A percentile compares a stretch with the other conserved stretches of the same genome.
phyloP scores from a whole-genome alignment of 1,284 basidiomycete species.

The Apiotrichum veenhuisii region DNA sequence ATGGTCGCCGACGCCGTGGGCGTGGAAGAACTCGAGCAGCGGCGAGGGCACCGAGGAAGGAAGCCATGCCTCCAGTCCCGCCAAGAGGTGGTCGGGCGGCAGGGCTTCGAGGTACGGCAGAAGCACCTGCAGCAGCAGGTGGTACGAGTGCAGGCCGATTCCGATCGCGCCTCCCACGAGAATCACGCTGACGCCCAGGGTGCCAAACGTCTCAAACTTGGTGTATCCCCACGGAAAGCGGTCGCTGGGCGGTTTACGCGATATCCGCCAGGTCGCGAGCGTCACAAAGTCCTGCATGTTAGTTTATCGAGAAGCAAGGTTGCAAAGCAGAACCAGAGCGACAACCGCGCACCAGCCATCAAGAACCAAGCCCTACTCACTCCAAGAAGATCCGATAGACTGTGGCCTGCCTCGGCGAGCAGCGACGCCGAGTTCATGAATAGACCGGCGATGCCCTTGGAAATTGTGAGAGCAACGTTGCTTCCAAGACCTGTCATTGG shows the following conservation, averaged over 20 bases:
- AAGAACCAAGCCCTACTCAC: no score
- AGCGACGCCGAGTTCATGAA: slow-evolving; percentile 81
- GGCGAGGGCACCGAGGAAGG: slow-evolving; percentile 47
- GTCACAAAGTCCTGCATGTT: slow-evolving; percentile 74
- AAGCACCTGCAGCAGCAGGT: slow-evolving; percentile 47
- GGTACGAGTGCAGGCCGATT: slow-evolving; percentile 89
- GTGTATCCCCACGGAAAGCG: slow-evolving; percentile 64
- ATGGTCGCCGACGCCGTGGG: slow-evolving; percentile 53
- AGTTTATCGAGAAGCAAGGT: no score
- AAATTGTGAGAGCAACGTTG: slow-evolving; percentile 75
- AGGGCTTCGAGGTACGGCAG: slow-evolving; percentile 49
- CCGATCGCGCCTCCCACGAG: slow-evolving; percentile 82
- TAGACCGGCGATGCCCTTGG: slow-evolving; percentile 83
- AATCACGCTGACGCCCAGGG: slow-evolving; percentile 74
- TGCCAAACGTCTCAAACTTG: slow-evolving; percentile 92
- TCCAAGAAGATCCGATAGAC: slow-evolving; percentile 64
- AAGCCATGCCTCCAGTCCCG: slow-evolving; percentile 36
- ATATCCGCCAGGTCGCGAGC: slow-evolving; percentile 84
- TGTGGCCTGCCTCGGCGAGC: slow-evolving; percentile 92
- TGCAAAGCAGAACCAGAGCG: no score
- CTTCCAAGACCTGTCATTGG: slow-evolving; percentile 72
- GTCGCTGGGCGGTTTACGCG: slow-evolving; percentile 69
- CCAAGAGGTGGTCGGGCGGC: slow-evolving; percentile 40
- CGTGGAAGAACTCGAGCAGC: slow-evolving; percentile 49
- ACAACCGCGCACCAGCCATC: no score